phyloP scores from a whole-genome alignment of 306 rosid genomes.

The Hippophae rhamnoides region DNA sequence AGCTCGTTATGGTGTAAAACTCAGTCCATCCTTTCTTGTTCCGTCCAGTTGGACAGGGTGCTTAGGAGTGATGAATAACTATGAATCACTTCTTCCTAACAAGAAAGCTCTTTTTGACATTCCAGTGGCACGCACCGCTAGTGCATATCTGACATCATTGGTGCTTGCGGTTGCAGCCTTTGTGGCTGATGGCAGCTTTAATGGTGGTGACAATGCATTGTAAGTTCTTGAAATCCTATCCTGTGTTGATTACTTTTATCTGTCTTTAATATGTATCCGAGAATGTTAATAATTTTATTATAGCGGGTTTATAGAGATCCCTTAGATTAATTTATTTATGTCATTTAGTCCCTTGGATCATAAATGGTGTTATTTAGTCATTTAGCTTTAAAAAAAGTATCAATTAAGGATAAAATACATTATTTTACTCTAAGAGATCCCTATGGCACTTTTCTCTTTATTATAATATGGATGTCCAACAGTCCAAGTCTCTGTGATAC shows the following conservation, averaged over 20 bases:
- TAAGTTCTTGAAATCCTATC: constrained; percentile 24
- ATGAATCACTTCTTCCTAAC: constrained; percentile 75
- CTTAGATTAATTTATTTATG: too few species aligned
- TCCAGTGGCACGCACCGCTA: constrained; percentile 79
- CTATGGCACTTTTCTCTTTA: neutral
- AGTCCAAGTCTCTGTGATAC: neutral
- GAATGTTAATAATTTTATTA: neutral
- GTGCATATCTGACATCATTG: constrained; percentile 76
- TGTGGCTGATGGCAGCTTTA: constrained; percentile 82
- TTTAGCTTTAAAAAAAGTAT: too few species aligned
- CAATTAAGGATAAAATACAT: too few species aligned
- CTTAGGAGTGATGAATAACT: constrained; percentile 87
- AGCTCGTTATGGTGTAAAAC: constrained; percentile 74
- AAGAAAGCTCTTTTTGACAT: constrained; percentile 84
- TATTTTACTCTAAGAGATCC: too few species aligned
- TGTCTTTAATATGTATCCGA: too few species aligned
- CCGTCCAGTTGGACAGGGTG: constrained; percentile 96
- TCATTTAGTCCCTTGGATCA: too few species aligned
- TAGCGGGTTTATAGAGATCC: too few species aligned
- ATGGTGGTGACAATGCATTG: constrained; percentile 91
- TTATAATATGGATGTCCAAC: neutral
- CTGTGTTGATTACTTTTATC: too few species aligned
- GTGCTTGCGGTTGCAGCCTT: constrained; percentile 75
- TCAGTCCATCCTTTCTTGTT: constrained; percentile 88
- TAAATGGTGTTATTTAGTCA: too few species aligned